Conservation (phyloP, 495 filamentous ascomycete genomes). For the Hapsidospora chrysogenum region DNA sequence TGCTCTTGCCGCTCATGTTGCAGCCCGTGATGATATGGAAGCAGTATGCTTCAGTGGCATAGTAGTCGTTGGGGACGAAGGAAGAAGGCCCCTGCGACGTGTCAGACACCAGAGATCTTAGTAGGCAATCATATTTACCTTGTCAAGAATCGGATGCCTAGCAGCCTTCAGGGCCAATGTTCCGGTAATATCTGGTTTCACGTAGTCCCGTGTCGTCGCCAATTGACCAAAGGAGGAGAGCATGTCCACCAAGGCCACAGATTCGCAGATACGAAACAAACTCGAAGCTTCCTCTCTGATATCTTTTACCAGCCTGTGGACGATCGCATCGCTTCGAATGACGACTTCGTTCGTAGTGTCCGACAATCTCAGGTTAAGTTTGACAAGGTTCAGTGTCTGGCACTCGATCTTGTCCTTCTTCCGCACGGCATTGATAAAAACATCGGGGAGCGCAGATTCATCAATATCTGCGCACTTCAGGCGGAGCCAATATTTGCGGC, state of each 20-base stretch:
- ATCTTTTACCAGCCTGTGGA: constrained; percentile 51
- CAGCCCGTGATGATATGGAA: constrained; percentile 93
- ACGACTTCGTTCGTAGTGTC: constrained; percentile 73
- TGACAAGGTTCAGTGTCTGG: constrained; percentile 68
- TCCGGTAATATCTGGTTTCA: constrained; percentile 58
- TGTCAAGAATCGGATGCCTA: constrained; percentile 73
- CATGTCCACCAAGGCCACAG: constrained; percentile 86
- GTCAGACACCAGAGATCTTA: too few relatives aligned
- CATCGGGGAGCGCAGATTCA: constrained; percentile 39
- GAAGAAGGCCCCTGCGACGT: constrained; percentile 24
- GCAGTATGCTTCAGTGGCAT: constrained; percentile 55
- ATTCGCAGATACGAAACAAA: constrained; percentile 68
- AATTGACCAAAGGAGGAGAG: constrained; percentile 67
- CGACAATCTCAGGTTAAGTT: constrained; percentile 52
- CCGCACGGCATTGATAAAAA: constrained; percentile 61
- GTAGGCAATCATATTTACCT: constrained; percentile 27
- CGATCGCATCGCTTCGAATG: constrained; percentile 52
- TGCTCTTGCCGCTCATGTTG: constrained; percentile 98
- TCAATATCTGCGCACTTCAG: constrained; percentile 47
- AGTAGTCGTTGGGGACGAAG: constrained; percentile 82
- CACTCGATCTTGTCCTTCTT: constrained; percentile 66
- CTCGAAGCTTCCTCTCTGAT: constrained; percentile 48
- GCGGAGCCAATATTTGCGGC: constrained; percentile 68
- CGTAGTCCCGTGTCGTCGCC: constrained; percentile 62
- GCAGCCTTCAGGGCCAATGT: constrained; percentile 63